Conservation (phyloP, 108 stramenopile species). For the Fistulifera pelliculosa region DNA sequence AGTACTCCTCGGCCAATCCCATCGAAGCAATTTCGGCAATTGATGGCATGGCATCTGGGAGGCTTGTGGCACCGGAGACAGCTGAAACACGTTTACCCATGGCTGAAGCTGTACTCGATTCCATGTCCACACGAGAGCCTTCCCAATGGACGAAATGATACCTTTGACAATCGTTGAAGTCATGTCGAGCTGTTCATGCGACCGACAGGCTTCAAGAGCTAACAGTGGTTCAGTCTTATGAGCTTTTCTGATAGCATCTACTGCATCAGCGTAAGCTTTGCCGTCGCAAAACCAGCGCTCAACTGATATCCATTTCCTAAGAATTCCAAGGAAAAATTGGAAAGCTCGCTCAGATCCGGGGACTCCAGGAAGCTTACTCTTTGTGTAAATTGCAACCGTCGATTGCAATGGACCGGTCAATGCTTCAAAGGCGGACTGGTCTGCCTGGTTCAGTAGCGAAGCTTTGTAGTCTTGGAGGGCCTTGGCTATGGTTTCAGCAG, state of each 20-base stretch:
- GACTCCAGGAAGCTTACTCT: slow-evolving; percentile 43
- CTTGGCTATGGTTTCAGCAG: not conserved
- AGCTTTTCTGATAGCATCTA: slow-evolving; percentile 79
- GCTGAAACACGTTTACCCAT: slow-evolving; percentile 44
- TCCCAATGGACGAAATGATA: slow-evolving; percentile 83
- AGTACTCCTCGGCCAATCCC: slow-evolving; percentile 65
- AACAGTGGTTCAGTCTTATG: slow-evolving; percentile 53
- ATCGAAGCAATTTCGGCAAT: slow-evolving; percentile 91
- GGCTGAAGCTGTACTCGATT: slow-evolving; percentile 26
- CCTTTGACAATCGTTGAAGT: slow-evolving; percentile 57
- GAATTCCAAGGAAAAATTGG: slow-evolving; percentile 49
- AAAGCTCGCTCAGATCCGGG: slow-evolving; percentile 78
- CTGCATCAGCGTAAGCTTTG: slow-evolving; percentile 79
- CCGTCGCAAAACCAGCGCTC: slow-evolving; percentile 85
- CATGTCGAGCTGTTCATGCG: slow-evolving; percentile 72
- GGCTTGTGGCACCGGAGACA: slow-evolving; percentile 64
- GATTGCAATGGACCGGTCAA: slow-evolving; percentile 58
- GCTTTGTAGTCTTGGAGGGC: not conserved
- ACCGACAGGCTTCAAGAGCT: slow-evolving; percentile 75
- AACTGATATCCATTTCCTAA: slow-evolving; percentile 73
- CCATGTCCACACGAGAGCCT: slow-evolving; percentile 44
- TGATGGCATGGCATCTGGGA: slow-evolving; percentile 69
- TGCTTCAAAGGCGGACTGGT: slow-evolving; percentile 51
- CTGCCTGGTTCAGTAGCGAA: slow-evolving; percentile 25
- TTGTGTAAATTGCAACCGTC: slow-evolving; percentile 62